Evolutionary conservation across 345 rosid species (phyloP), one percentile per base, ranked within the genome.

Genomic region (Carallia brachiata): DNA sequence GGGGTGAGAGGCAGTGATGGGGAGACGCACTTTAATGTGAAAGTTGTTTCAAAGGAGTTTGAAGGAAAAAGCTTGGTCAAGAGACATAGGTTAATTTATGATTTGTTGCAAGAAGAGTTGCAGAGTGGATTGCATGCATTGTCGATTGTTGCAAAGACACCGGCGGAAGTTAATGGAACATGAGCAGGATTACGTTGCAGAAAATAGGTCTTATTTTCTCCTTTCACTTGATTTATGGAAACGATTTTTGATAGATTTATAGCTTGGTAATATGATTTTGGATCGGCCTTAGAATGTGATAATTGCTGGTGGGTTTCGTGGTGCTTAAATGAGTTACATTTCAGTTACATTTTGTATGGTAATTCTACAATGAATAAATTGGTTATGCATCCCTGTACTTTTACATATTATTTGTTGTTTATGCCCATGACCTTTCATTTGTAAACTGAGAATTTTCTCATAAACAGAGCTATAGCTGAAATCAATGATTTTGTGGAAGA

Each of bases 41-140:
- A 82, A 77, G 77, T 95, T 63, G 91, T 95, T 4, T 95, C 96
- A 0, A 69, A 86, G 50, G 92, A 85, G 70, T 95, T 95, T 68
- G 89, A 90, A 84, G 98, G 98, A 66, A 89, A 87, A 90, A 95
- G 90, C 78, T 78, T 89, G 80, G 90, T 95, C 58, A 95, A 92
- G 84, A 89, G 99, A 75, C 99, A 90, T 68, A 82, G 94, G 76
- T 65, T 95, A 12, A 75, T 95, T 9, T 92, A 95, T 70, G 84
- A 80, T 65, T 74, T 95, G 60, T 82, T 95, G 74, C 84, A 83
- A 67, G 97, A 89, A 30, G 99, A 95, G 84, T 79, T 95, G 76
- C 89, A 89, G 66, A 84, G 70, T 72, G 97, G 97, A 59, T 84
- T 92, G 37, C 99, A 95, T 52, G 97, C 98, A 0, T 78, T 95